Base-by-base conservation (phyloP, 2,329 filamentous ascomycete species). In the Teratosphaeriaceae sp. region DNA sequence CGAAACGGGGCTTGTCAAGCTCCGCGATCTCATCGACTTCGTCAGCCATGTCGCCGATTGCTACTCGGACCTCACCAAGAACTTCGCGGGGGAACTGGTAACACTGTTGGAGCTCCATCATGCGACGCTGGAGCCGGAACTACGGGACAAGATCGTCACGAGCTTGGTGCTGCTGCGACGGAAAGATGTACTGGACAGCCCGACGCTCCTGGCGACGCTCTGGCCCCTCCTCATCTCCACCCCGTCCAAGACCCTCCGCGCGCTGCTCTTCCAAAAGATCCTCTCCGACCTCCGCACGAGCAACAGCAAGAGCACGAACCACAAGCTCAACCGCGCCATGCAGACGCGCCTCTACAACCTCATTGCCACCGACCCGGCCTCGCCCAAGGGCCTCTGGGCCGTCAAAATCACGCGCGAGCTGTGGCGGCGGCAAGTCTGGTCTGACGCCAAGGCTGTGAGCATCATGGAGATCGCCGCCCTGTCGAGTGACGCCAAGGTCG, bases 381-480 rank as follows among this genome's bases (percentile, higher is more conserved):
- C 88, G 1, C 76, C 86, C 1, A 92, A 94, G 59, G 88, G 85
- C 3, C 75, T 98, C 38, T 98, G 92, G 92, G 88, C 92, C 3
- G 88, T 96, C 48, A 96, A 96, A 66, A 78, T 98, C 51, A 94
- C 89, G 3, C 78, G 90, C 49, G 92, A 98, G 69, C 72, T 98
- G 59, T 98, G 92, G 92, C 94, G 89, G 67, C 79, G 90, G 36
- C 89, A 96, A 56, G 82, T 97, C 50, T 98, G 92, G 92, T 88
- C 85, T 8, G 92, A 98, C 58, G 79, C 88, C 2, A 92, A 89
- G 63, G 82, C 90, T 0, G 92, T 97, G n/a, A 88, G 95, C 58
- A 86, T 97, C 52, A 97, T 98, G 89, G 94, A 94, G 67, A 85
- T 95, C 66, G 88, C 90, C 0, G 82, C 84, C 42, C 69, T 98